A percentile compares a stretch with the other conserved stretches of the same genome.
These are phyloP conservation scores for Syncephalis fuscata DNA, from an alignment of 371 early-diverging fungal genomes.

Conservation along the genomic window DNA sequence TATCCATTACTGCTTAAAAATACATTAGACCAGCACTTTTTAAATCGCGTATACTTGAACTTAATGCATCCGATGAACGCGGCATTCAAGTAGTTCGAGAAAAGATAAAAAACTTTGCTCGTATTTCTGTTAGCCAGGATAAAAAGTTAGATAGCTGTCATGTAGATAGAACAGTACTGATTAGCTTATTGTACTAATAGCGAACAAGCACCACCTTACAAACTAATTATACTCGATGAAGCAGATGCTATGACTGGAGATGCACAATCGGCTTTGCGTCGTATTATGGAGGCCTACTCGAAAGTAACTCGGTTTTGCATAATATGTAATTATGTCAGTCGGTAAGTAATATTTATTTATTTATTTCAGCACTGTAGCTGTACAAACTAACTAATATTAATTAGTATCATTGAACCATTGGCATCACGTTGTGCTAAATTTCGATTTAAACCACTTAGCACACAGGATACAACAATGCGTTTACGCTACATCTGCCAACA, in stretches of 20 bases:
- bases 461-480: conserved; percentile 26
- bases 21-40: conserved; percentile 55
- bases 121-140: conserved; percentile 34
- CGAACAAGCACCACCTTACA: conserved; percentile 66
- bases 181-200: conserved; percentile 1
- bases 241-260: conserved; percentile 98
- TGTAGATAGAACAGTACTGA: background rate
- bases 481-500: conserved; percentile 40
- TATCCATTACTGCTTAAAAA: too few species aligned
- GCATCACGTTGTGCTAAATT: conserved; percentile 94
- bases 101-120: conserved; percentile 95
- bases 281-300: conserved; percentile 98
- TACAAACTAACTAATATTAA: conserved; percentile 9
- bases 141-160: conserved; percentile 15
- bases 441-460: conserved; percentile 72
- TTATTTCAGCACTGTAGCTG: background rate
- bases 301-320: conserved; percentile 94
- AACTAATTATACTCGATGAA: conserved; percentile 98
- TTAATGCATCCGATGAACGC: conserved; percentile 99
- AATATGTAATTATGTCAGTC: conserved; percentile 92
- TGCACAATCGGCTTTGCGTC: conserved; percentile 95
- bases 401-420: conserved; percentile 90
- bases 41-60: conserved; percentile 77
- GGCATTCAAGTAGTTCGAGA: conserved; percentile 94
- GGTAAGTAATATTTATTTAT: conserved; percentile 33